Evolutionary conservation across 768 basidiomycete species (phyloP).

Genomic region (Russula lepida): DNA sequence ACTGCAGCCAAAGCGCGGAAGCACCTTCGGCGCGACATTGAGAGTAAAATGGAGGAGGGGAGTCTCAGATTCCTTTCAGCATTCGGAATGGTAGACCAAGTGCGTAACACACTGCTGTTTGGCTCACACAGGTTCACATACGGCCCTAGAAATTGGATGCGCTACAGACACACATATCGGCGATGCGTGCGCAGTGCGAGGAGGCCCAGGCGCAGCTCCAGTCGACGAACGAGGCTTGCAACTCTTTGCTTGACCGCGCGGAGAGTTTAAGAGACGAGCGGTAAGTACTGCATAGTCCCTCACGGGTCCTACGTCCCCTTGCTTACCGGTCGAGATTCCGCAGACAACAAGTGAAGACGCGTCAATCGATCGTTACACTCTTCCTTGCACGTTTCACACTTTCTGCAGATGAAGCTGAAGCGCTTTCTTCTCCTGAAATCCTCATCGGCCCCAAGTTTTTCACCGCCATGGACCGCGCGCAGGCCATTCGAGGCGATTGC

Average conservation of each 20-base stretch:
- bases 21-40: conserved; percentile 77
- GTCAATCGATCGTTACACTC: conserved; percentile 61
- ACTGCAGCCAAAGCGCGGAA: conserved; percentile 68
- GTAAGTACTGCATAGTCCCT: conserved; percentile 33
- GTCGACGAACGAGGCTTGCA: conserved; percentile 69
- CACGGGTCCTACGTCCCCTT: neutral
- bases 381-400: conserved; percentile 88
- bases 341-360: conserved; percentile 64
- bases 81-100: conserved; percentile 85
- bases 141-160: conserved; percentile 67
- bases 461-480: conserved; percentile 78
- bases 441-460: conserved; percentile 72
- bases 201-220: conserved; percentile 72
- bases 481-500: conserved; percentile 77
- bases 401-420: conserved; percentile 57
- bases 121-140: neutral
- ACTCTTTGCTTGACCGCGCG: conserved; percentile 73
- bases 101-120: conserved; percentile 34
- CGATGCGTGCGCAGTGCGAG: conserved; percentile 78
- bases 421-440: conserved; percentile 71
- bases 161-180: conserved; percentile 64
- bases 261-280: conserved; percentile 66
- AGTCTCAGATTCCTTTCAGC: conserved; percentile 77
- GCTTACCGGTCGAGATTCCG: neutral
- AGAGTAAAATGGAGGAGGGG: conserved; percentile 71